Base-by-base conservation (phyloP, 2,329 filamentous ascomycete species). In the Sarocladiaceae sp. region DNA sequence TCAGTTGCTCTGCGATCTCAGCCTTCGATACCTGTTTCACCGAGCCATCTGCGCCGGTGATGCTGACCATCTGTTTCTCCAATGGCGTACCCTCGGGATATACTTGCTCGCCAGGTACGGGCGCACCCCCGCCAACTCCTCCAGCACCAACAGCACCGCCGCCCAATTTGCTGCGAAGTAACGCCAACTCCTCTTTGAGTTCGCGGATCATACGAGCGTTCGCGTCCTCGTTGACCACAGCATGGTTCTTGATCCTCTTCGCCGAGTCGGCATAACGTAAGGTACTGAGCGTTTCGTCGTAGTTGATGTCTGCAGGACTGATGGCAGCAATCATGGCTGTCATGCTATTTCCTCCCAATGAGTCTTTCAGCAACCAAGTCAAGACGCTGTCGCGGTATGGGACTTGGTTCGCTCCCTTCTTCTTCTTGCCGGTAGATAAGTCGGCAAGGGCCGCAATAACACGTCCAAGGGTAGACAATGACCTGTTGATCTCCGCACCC, bases 321-420 rank as follows among this genome's bases (percentile, higher is more conserved):
- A 98, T 96, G 43, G 91, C 91, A 42, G 93, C 94, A 73, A 98
- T 98, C 94, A 98, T 98, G 48, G 93, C 93, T 19, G 93, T 98
- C 87, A 97, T 91, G 63, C 91, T 97, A 73, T 98, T 98, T 58
- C 93, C 93, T 60, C 93, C 93, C 5, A 98, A 69, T 3, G 91
- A 97, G 63, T 98, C 94, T 61, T 98, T 98, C 52, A 98, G 67
- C 34, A 98, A 70, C 93, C 93, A 98, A 2, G 93, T 98, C 53
- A 98, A 69, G 41, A 98, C 82, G 59, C 88, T 95, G 70, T 98
- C 94, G 76, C 93, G 85, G 62, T 98, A 98, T 1, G 93, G 94
- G 1, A 98, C 93, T 65, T 94, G 76, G 7, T 66, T 81, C 11
- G 74, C 70, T 19, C 78, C 80, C 16, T 79, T 76, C 45, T 83